Evolutionary conservation across 768 basidiomycete species (phyloP).

Genomic region (Hygrocybe coccinea): DNA sequence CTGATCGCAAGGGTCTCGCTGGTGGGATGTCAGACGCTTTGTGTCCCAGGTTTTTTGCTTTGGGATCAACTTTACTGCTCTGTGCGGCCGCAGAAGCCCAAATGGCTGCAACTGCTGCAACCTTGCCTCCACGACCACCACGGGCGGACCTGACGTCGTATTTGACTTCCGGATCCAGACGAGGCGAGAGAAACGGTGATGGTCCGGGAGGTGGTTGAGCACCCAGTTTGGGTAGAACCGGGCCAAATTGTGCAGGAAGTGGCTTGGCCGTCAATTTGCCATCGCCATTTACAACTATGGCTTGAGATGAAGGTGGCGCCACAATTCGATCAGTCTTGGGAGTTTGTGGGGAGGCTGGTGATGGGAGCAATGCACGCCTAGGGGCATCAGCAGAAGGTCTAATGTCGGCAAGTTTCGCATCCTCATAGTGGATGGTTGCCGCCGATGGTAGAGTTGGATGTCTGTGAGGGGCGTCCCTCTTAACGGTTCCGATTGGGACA

Average conservation of each 20-base stretch:
- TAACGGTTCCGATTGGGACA: constrained; percentile 56
- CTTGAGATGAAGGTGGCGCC: constrained; percentile 32
- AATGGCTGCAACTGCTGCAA: constrained; percentile 65
- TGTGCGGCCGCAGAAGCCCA: constrained; percentile 55
- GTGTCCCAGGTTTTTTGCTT: neutral
- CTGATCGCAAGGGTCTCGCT: constrained; percentile 5
- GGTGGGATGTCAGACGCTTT: constrained; percentile 1
- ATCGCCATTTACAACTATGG: neutral
- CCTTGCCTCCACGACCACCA: constrained; percentile 71
- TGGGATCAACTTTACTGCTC: neutral
- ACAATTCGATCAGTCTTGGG: constrained; percentile 35
- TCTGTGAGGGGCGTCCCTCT: constrained; percentile 35
- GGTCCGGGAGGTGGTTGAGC: neutral
- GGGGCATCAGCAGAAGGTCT: constrained; percentile 27
- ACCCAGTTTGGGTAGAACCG: neutral
- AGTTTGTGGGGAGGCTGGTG: constrained; percentile 24
- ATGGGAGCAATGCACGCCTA: constrained; percentile 3
- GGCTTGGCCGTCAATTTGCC: neutral
- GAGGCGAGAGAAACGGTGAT: constrained; percentile 25
- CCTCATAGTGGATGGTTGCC: constrained; percentile 30
- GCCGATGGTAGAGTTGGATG: constrained; percentile 20
- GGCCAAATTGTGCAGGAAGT: neutral
- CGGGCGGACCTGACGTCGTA: constrained; percentile 75
- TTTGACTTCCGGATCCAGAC: constrained; percentile 49
- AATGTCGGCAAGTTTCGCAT: constrained; percentile 35